These are phyloP conservation scores for Saccharum officinarum DNA, from an alignment of 176 grass and related monocot species.

Conservation along the genomic window DNA sequence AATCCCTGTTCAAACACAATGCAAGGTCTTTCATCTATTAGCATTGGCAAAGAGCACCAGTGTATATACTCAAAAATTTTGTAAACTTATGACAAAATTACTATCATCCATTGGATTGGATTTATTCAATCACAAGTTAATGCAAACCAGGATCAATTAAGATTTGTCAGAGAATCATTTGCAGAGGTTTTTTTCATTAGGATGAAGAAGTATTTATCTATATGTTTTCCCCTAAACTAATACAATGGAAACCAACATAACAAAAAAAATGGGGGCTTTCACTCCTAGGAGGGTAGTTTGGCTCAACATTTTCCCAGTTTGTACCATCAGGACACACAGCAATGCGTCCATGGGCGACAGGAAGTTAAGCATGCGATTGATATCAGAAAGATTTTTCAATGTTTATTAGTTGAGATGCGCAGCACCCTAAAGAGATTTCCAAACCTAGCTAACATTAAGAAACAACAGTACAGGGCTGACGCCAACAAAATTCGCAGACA, in stretches of 20 bases:
- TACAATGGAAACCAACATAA: conserved; percentile 17
- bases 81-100: background rate
- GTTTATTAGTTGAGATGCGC: background rate
- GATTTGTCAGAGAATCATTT: background rate
- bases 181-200: background rate
- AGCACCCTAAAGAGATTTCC: background rate
- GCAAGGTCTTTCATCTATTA: background rate
- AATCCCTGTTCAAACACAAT: background rate
- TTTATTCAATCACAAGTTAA: background rate
- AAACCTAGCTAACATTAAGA: background rate
- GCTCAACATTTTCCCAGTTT: background rate
- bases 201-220: background rate
- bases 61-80: too few species aligned
- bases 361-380: background rate
- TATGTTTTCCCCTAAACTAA: background rate
- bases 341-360: background rate
- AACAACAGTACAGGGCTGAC: background rate
- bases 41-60: background rate
- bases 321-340: background rate
- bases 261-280: background rate
- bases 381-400: background rate
- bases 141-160: background rate
- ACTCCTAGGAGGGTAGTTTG: background rate
- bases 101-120: background rate
- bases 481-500: background rate